Evolutionary conservation across 73 alveolate genomes (phyloP), one percentile per base, ranked within the genome.

Genomic region (Paramecium pentaurelia): DNA sequence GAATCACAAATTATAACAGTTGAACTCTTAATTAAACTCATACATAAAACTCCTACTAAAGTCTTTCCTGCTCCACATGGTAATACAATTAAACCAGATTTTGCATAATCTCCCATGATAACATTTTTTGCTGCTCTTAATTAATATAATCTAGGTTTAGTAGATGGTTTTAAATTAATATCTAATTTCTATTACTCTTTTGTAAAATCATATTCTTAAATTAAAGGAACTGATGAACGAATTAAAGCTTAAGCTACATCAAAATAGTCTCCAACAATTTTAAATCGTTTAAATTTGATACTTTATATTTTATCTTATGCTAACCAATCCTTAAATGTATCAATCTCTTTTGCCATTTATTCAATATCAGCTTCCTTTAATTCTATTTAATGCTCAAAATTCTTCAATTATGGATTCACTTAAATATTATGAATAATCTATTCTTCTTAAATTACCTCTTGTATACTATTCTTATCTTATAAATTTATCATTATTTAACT

Each of bases 21-120:
- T 44, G 95, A 93, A 92, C 95, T 92, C 92, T 95, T 95, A 37
- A 95, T 95, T 18, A 94, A 86, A 54, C 93, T 89, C n/a, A 93
- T 87, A 59, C 97, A 87, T 49, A 95, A 73, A 1, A 95, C 95
- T 38, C 98, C 98, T 14, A 95, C 98, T 59, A 95, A 73, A 10
- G 98, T 95, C 88, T 95, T 95, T 3, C 98, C 98, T 70, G 98
- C 96, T 5, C 98, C 98, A 94, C 98, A 95, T 8, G 98, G 98
- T 28, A 95, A 86, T n/a, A 95, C 97, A 59, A 95, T 95, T 7
- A 95, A 73, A 0, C 98, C 98, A 32, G 97, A 93, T 80, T 96
- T 73, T 25, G 98, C 98, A 28, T 92, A 77, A 28, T 94, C 96
- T 30, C 92, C 93, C 71, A 84, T 95, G 38, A 95, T 93, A 90